Base-by-base conservation (phyloP, 2,329 filamentous ascomycete genomes). In the Pseudogymnoascus sp. region DNA sequence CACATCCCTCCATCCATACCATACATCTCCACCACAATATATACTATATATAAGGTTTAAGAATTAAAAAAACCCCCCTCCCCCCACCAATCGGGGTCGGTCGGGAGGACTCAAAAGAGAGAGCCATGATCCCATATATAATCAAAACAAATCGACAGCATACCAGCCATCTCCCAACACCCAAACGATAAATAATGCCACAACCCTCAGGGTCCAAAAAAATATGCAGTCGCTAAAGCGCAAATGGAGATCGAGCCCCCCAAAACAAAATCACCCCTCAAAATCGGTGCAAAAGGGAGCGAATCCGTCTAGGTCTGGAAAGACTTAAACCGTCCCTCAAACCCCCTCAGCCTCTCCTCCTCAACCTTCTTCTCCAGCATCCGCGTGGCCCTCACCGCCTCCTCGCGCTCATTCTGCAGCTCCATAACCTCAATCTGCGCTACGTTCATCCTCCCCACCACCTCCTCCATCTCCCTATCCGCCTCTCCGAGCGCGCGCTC, bases 351-450 rank as follows among this genome's bases (percentile, higher is more conserved):
- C 62, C 65, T 70, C 60, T 73, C 73, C 23, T 69, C 79, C 68
- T 86, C 80, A 68, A 93, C 85, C 71, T 84, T 80, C 62, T 79
- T 81, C 76, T 93, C 87, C 62, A 95, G 81, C 74, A 81, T 83
- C 67, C 86, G 82, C 66, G 90, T 91, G 75, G 88, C 83, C 67
- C 84, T 83, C 70, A 90, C 83, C 19, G 90, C 90, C 68, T 89
- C 86, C 71, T 95, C 90, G 70, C 85, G 82, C 76, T 89, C 85
- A 69, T 85, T 85, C 75, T 93, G 90, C 65, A 96, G 80, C 73
- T 90, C 85, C 72, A 90, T 85, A 64, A 95, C 90, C 77, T 93
- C 89, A 70, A 93, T 90, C 78, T 95, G 90, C 8, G 90, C 90
- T 69, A 81, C 80, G 76, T 91, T 93, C 87, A 96, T 93, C 67